Evolutionary conservation across 495 filamentous ascomycete genomes (phyloP).

Genomic region (Penicillium lagena): DNA sequence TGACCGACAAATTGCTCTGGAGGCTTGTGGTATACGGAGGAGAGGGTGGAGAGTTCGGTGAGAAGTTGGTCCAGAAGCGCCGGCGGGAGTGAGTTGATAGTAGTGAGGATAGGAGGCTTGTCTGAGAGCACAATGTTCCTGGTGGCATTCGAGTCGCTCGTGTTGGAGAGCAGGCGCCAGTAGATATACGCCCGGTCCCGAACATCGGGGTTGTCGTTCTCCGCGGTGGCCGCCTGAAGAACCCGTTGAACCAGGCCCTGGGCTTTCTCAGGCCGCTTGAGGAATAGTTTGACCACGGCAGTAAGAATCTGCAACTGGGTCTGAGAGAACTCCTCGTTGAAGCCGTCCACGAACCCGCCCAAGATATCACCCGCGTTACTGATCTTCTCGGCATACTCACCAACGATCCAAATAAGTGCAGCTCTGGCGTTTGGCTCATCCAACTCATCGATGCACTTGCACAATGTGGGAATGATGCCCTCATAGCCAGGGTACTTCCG

Average conservation of each 20-base stretch:
- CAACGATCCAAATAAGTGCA: conserved; percentile 96
- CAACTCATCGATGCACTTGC: conserved; percentile 93
- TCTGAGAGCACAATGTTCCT: conserved; percentile 88
- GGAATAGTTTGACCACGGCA: conserved; percentile 92
- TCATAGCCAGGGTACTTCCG: conserved; percentile 97
- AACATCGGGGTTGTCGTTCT: conserved; percentile 96
- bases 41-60: conserved; percentile 86
- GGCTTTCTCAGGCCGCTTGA: conserved; percentile 91
- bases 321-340: conserved; percentile 90
- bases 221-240: conserved; percentile 81
- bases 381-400: conserved; percentile 98
- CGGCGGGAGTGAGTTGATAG: conserved; percentile 80
- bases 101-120: conserved; percentile 89
- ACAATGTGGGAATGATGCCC: conserved; percentile 92
- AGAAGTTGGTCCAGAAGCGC: conserved; percentile 81
- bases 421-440: conserved; percentile 91
- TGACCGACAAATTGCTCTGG: conserved; percentile 94
- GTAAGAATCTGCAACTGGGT: conserved; percentile 94
- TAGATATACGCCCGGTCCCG: conserved; percentile 96
- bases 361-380: conserved; percentile 92
- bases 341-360: conserved; percentile 79
- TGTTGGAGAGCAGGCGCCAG: conserved; percentile 86
- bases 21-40: conserved; percentile 98
- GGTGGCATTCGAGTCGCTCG: conserved; percentile 77
- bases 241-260: conserved; percentile 92